A percentile compares a stretch with the other conserved stretches of the same genome.
phyloP scores from a whole-genome alignment of 2,329 filamentous ascomycete genomes.

The Colletotrichum orbiculare region DNA sequence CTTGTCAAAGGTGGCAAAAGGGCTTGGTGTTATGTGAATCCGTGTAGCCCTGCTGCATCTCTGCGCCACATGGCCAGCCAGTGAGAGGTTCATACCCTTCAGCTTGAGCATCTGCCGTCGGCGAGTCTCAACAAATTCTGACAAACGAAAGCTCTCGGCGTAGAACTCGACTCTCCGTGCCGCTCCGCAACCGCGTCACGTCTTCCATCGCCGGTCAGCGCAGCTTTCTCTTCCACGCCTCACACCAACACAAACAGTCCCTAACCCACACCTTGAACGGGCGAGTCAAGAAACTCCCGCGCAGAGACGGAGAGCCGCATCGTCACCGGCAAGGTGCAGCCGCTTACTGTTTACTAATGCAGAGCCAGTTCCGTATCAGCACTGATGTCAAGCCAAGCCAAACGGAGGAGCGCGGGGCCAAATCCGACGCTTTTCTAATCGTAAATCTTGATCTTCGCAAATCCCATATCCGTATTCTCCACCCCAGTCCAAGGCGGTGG shows the following conservation, averaged over 20 bases:
- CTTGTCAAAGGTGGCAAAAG: no score
- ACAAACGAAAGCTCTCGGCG: not conserved
- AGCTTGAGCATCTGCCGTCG: not conserved
- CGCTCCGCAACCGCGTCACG: not conserved
- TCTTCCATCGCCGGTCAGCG: not conserved
- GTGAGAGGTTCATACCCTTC: no score
- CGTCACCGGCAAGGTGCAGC: not conserved
- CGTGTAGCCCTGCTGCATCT: no score
- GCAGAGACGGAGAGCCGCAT: not conserved
- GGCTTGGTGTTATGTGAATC: no score
- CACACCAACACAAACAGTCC: not conserved
- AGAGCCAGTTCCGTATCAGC: no score
- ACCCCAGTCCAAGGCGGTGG: not conserved
- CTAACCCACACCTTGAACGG: not conserved
- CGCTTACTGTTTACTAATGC: slow-evolving; percentile 3
- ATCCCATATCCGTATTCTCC: slow-evolving; percentile 4
- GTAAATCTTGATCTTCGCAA: slow-evolving; percentile 19
- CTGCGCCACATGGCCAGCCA: no score
- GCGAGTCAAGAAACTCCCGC: not conserved
- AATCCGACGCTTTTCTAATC: slow-evolving; percentile 22
- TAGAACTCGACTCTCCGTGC: not conserved
- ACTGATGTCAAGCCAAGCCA: not conserved
- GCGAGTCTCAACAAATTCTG: not conserved
- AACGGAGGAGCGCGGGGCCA: not conserved
- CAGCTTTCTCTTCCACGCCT: not conserved